Conservation (phyloP, 1,284 basidiomycete species). For the Pascua sp. region DNA sequence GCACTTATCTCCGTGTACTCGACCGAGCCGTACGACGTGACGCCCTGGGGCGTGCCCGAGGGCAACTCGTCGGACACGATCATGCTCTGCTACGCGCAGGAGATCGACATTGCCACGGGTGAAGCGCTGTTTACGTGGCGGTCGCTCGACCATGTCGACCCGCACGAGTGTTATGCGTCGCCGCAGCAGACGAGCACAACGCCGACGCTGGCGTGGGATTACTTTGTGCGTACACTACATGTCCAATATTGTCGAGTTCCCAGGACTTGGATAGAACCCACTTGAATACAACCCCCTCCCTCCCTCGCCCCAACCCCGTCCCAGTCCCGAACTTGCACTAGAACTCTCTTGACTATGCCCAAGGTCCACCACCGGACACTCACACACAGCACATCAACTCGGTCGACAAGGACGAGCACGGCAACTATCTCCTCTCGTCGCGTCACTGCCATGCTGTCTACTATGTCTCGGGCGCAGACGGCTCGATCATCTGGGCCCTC, state of each 20-base stretch:
- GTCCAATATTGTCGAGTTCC: too few species aligned
- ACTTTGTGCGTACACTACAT: constrained; percentile 21
- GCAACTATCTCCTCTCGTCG: constrained; percentile 41
- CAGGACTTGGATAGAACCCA: too few species aligned
- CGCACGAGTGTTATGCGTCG: constrained; percentile 22
- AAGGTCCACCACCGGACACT: too few species aligned
- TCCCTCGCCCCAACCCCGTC: too few species aligned
- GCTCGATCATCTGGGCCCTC: constrained; percentile 37
- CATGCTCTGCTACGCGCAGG: constrained; percentile 31
- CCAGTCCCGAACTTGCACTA: too few species aligned
- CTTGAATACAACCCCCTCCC: too few species aligned
- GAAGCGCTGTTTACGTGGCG: constrained; percentile 34
- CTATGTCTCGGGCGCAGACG: constrained; percentile 29
- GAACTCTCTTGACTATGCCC: too few species aligned
- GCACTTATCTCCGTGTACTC: constrained; percentile 35
- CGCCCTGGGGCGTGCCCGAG: constrained; percentile 12
- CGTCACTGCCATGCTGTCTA: constrained; percentile 39
- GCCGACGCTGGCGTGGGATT: constrained; percentile 22
- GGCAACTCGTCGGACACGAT: constrained; percentile 31
- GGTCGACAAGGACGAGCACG: constrained; percentile 34
- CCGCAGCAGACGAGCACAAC: constrained; percentile 21
- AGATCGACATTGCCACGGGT: constrained; percentile 37
- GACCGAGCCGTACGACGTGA: constrained; percentile 22
- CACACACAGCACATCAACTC: constrained; percentile 36
- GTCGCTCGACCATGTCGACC: constrained; percentile 31